Base-by-base conservation (phyloP, 2,329 filamentous ascomycete genomes). In the Pseudocercospora crystallina region DNA sequence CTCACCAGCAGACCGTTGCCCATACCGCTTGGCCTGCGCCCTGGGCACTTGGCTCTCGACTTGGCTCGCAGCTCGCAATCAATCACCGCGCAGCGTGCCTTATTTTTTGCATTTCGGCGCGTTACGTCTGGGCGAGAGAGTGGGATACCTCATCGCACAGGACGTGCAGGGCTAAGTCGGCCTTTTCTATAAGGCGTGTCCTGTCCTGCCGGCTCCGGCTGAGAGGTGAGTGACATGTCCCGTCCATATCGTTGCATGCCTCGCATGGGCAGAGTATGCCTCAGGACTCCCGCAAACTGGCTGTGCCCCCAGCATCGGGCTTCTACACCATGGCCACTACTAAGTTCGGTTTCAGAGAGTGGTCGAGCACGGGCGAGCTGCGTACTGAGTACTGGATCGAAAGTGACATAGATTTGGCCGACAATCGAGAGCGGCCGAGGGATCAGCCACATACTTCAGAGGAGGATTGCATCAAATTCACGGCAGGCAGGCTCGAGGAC, bases 331-430 rank as follows among this genome's bases (percentile, higher is more conserved):
- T 47, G 51, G 36, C 50, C 32, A 44, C 48, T 2, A 51, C 51
- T 47, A 50, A 51, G 15, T 54, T 54, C 35, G 51, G 51, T 14
- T 54, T 51, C 35, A 46, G 51, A 33, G 43, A 47, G 31, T 57
- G 54, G 54, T 50, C 44, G 33, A 42, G 33, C 29, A 20, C 33
- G 10, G 54, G 54, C 17, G 32, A 43, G 15, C 36, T 57, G 29
- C 40, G 41, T 15, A 47, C 41, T 44, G 54, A 57, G 43, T 54
- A 51, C 38, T 57, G 54, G 54, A 51, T 57, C 20, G 20, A 26
- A 26, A 44, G 31, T n/a, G 48, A 50, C 47, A 44, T 49, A 34
- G 51, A 51, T 41, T 13, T 43, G 34, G 46, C 43, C 36, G 41
- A 29, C 17, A 47, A 26, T 26, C 20, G 20, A 26, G 20, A 26